Conservation (phyloP, 2,329 filamentous ascomycete genomes). For the Beauveria sp. region DNA sequence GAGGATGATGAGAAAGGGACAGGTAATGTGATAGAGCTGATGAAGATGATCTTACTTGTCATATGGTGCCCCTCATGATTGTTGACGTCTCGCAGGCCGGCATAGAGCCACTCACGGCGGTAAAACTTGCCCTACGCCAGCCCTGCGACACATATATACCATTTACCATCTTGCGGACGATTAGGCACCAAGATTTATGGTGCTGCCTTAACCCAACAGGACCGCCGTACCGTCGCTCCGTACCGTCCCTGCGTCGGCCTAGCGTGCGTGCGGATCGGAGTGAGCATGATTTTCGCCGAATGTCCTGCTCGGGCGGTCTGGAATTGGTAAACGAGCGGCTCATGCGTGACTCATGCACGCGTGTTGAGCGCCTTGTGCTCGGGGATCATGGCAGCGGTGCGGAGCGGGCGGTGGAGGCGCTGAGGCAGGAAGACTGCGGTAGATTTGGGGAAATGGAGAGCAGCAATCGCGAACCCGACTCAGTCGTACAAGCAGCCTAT, state of each 20-base stretch:
- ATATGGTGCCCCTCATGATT: not conserved
- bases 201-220: not conserved
- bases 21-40: not conserved
- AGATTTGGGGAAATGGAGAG: not conserved
- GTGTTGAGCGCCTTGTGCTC: constrained; percentile 14
- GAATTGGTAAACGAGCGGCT: constrained; percentile 13
- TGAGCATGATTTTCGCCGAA: not conserved
- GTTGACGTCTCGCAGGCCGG: not conserved
- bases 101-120: not conserved
- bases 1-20: not conserved
- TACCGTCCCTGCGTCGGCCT: constrained; percentile 9
- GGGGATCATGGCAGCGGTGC: constrained; percentile 12
- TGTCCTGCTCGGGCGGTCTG: not conserved
- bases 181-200: not conserved
- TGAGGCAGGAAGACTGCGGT: not conserved
- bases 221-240: constrained; percentile 8
- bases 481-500: not conserved
- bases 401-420: not conserved
- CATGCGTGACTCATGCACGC: constrained; percentile 16
- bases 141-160: not conserved
- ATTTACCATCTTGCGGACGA: not conserved
- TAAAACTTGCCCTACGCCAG: not conserved
- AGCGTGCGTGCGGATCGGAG: constrained; percentile 9
- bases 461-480: not conserved
- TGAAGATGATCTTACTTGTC: not conserved